Evolutionary conservation across 2,329 filamentous ascomycete species (phyloP).

Genomic region (Ceratocystis albifundus): DNA sequence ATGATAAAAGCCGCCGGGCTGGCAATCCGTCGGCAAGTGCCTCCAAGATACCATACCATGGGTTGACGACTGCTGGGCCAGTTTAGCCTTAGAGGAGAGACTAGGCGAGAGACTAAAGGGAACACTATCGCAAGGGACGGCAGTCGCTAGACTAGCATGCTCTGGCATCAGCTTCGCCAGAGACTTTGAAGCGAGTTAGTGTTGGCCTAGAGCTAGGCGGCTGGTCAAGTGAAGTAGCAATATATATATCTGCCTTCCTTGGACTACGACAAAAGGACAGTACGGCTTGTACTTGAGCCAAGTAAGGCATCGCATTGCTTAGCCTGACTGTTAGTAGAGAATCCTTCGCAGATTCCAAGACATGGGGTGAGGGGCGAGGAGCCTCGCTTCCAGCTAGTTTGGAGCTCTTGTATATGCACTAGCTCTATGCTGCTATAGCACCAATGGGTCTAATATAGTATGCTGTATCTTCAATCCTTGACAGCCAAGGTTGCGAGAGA

Average conservation of each 20-base stretch:
- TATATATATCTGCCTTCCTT: background rate
- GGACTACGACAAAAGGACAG: too few species aligned
- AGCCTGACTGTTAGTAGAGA: background rate
- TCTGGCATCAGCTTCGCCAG: too few species aligned
- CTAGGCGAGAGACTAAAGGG: too few species aligned
- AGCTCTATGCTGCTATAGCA: background rate
- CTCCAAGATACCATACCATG: too few species aligned
- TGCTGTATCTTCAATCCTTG: background rate
- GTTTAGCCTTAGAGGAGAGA: too few species aligned
- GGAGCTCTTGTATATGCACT: background rate
- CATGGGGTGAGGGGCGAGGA: background rate
- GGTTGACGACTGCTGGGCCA: too few species aligned
- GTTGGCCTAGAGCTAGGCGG: background rate
- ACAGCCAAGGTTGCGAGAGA: background rate
- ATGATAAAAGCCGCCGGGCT: too few species aligned
- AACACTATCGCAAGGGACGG: too few species aligned
- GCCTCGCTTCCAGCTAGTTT: background rate
- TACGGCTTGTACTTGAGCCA: background rate
- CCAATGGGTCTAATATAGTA: background rate
- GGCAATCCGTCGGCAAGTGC: too few species aligned
- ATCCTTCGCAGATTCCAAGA: slow-evolving; percentile 2
- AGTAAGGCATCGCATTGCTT: background rate
- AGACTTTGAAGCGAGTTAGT: background rate
- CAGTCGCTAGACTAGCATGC: too few species aligned
- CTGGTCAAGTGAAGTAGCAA: background rate